Conservation (phyloP, 225 moss, liverwort and hornwort species). For the Bryoerythrophyllum caledonicum region DNA sequence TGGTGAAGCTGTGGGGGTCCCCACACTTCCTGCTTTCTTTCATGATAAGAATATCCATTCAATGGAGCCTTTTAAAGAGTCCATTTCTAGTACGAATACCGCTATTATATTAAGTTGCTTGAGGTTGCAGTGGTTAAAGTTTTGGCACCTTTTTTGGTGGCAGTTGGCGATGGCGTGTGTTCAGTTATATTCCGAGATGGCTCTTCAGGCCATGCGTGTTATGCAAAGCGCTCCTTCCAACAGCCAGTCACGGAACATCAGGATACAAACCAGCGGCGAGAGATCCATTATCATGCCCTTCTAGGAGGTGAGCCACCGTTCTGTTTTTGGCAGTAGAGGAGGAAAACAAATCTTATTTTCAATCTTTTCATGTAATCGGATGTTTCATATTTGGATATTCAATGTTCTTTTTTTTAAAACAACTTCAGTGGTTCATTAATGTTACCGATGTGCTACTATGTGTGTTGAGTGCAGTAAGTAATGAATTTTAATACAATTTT, state of each 20-base stretch:
- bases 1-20: no score
- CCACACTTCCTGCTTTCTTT: no score
- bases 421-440: constrained; percentile 5
- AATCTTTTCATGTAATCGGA: background rate
- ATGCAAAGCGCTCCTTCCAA: constrained; percentile 44
- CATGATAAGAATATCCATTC: no score
- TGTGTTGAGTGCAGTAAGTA: background rate
- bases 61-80: no score
- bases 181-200: constrained; percentile 94
- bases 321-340: background rate
- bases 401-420: background rate
- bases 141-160: constrained; percentile 29
- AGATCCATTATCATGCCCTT: constrained; percentile 54
- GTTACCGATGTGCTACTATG: background rate
- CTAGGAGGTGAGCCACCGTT: constrained; percentile 10
- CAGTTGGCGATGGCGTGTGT: constrained; percentile 94
- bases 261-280: constrained; percentile 30
- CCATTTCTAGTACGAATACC: no score
- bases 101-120: no score
- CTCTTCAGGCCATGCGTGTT: constrained; percentile 74
- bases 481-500: background rate
- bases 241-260: constrained; percentile 23
- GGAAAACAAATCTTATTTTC: background rate
- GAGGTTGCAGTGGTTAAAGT: background rate
- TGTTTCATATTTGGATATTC: background rate